Percentiles rank a stretch among this genome's conserved stretches.
Conservation (phyloP, 192 early-diverging fungal genomes). For the Jimgerdemannia lactiflua region DNA sequence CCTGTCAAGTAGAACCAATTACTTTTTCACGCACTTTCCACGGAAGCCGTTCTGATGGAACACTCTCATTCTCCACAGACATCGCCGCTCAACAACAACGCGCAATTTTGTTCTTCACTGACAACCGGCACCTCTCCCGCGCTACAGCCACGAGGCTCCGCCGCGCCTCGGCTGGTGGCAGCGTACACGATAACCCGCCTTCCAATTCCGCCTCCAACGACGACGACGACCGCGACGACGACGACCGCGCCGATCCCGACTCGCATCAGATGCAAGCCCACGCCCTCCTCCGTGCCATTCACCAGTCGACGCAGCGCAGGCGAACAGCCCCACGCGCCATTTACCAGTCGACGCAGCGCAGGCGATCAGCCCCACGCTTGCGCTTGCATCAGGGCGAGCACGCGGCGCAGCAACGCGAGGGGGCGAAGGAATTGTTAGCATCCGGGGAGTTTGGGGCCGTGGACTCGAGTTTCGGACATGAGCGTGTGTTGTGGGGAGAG, state of each 20-base stretch:
- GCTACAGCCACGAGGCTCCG: no score
- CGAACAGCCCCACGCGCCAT: not conserved
- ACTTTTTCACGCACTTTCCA: no score
- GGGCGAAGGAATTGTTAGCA: not conserved
- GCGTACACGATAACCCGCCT: no score
- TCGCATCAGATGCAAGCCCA: not conserved
- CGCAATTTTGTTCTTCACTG: no score
- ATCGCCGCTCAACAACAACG: no score
- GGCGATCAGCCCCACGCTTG: no score
- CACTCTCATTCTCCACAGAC: no score
- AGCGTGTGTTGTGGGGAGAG: not conserved
- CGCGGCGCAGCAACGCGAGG: not conserved
- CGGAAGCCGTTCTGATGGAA: no score
- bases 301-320: not conserved
- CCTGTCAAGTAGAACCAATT: no score
- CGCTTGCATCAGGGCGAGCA: not conserved
- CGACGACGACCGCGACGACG: slow-evolving; percentile 10
- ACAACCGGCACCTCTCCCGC: no score
- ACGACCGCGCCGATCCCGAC: slow-evolving; percentile 15
- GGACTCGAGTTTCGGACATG: not conserved
- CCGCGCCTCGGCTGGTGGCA: no score
- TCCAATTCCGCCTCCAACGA: not conserved
- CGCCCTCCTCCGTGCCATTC: not conserved
- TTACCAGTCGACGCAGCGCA: not conserved
- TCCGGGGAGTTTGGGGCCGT: not conserved